Base-by-base conservation (phyloP, 2,329 filamentous ascomycete genomes). In the Diplodia mutila region DNA sequence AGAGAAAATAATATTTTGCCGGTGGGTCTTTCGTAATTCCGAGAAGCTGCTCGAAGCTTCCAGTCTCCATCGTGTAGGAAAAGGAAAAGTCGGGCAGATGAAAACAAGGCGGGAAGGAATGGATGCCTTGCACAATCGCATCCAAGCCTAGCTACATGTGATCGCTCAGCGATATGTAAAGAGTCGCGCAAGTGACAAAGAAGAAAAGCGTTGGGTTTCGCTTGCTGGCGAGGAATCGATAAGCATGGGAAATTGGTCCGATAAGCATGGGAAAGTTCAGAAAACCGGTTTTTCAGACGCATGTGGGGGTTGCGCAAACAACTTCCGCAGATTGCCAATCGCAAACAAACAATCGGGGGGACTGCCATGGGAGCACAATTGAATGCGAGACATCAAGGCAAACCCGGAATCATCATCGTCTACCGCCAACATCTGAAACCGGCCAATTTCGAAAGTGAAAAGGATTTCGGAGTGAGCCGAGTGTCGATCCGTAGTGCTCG, bases 231-330 rank as follows among this genome's bases (percentile, higher is more conserved):
- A 32, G 57, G n/a, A 25, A n/a, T 27, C 46, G 59, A 63, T 63
- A 63, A 63, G 42, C 46, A 63, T 63, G 59, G 46, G 42, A 39
- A 51, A 49, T 18, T 51, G 16, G 23, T 14, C 7, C 46, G 59
- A 63, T 51, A 63, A 51, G 25, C 27, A 63, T 63, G 59, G 42
- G 59, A 37, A 63, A 37, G 9, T 52, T 8, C 18, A n/a, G 18
- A 18, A 48, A 61, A 49, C 3, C 39, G 25, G 39, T 16, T 61
- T 21, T 61, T 16, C 23, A 18, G 34, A 32, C 9, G 29, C 25
- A 23, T 34, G 39, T 27, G 39, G 39, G 57, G 37, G 8, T 46
- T 54, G 25, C 25, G 3, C 39, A 32, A 61, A 34, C 9, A 21
- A 8, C 39, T 32, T 61, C 12, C 39, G 39, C 37, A 18, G 23